A percentile compares a stretch with the other conserved stretches of the same genome.
These are phyloP conservation scores for Lachancea thermotolerans DNA, from an alignment of 805 yeast species.

Conservation along the genomic window DNA sequence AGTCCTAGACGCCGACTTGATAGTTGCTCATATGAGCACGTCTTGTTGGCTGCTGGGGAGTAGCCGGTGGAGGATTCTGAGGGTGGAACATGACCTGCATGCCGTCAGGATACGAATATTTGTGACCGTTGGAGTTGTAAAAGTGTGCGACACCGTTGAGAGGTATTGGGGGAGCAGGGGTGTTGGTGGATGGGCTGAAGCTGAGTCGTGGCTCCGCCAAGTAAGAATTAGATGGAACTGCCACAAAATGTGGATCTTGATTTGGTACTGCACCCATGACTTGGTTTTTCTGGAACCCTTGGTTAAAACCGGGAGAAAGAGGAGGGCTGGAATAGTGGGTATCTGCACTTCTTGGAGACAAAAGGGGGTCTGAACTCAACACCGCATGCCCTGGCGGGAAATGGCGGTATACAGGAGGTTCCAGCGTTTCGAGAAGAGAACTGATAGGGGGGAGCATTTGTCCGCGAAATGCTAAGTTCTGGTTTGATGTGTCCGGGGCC, in stretches of 20 bases:
- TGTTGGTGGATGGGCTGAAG: neutral
- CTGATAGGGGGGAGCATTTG: constrained; percentile 16
- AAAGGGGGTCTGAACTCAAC: neutral
- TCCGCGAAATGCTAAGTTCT: neutral
- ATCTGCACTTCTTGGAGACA: neutral
- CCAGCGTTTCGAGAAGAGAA: constrained; percentile 12
- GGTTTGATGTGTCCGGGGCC: constrained; percentile 4
- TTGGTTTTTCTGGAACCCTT: neutral
- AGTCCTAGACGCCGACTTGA: too few species aligned
- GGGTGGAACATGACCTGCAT: constrained; percentile 10
- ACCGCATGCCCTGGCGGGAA: constrained; percentile 4
- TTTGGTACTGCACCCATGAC: neutral
- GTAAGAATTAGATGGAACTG: neutral
- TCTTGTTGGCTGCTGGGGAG: neutral
- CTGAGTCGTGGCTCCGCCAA: neutral
- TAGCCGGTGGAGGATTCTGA: neutral
- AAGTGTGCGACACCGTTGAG: constrained; percentile 22
- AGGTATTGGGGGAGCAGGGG: constrained; percentile 5
- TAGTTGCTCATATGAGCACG: too few species aligned
- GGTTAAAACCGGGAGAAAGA: constrained; percentile 1
- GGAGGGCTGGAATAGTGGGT: constrained; percentile 5
- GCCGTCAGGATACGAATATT: constrained; percentile 20
- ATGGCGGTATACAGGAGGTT: neutral
- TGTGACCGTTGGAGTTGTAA: constrained; percentile 23
- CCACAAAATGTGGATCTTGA: constrained; percentile 2